Conservation (phyloP, 2,329 filamentous ascomycete genomes). For the Cladosporium halotolerans region DNA sequence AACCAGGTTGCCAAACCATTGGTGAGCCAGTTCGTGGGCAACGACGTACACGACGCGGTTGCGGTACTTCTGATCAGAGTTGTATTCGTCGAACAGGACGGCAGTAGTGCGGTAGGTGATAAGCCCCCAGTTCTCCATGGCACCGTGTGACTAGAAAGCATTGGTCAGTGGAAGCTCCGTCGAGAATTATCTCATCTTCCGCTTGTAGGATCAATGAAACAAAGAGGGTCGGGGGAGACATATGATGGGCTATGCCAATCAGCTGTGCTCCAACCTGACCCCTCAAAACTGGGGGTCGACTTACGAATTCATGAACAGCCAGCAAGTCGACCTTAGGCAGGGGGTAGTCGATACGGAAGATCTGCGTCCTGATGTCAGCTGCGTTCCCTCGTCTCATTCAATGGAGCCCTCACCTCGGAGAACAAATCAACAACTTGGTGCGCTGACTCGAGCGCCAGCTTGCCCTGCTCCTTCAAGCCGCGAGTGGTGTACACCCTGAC, state of each 20-base stretch:
- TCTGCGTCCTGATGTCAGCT: conserved; percentile 30
- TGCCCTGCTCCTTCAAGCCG: conserved; percentile 88
- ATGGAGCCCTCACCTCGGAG: conserved; percentile 57
- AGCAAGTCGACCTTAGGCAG: conserved; percentile 87
- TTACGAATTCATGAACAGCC: conserved; percentile 87
- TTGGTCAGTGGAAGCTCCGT: conserved; percentile 33
- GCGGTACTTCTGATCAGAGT: conserved; percentile 82
- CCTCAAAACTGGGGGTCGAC: conserved; percentile 22
- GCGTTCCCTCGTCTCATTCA: not conserved
- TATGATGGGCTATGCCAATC: conserved; percentile 36
- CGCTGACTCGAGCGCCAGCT: conserved; percentile 82
- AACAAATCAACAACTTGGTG: conserved; percentile 94
- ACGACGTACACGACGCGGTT: conserved; percentile 95
- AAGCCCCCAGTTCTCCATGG: conserved; percentile 95
- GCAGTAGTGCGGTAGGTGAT: conserved; percentile 90
- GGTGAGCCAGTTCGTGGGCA: conserved; percentile 93
- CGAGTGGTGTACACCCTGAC: conserved; percentile 94
- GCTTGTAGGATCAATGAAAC: not conserved
- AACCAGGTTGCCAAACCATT: conserved; percentile 82
- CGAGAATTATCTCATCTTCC: not conserved
- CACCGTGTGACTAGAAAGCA: conserved; percentile 54
- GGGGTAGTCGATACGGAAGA: conserved; percentile 89
- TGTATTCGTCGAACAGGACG: conserved; percentile 89
- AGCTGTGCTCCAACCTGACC: conserved; percentile 10
- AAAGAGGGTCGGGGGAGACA: conserved; percentile 24